Conservation (phyloP, 2,329 filamentous ascomycete species). For the Aulographum hederae region DNA sequence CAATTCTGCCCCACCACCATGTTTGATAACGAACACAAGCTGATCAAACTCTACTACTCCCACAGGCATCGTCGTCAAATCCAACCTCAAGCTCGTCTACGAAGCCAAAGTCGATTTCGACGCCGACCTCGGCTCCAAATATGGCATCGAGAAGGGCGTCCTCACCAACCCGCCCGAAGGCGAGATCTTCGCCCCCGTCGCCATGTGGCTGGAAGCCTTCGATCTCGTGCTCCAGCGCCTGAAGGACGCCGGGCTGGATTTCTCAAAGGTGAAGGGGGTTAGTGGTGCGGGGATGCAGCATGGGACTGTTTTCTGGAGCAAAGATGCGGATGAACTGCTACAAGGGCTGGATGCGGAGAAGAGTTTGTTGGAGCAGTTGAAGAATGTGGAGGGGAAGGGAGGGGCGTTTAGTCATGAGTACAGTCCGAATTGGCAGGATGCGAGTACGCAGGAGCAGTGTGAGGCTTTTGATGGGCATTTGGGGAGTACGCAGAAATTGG, state of each 20-base stretch:
- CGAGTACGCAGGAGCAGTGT: conserved; percentile 82
- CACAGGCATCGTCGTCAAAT: conserved; percentile 64
- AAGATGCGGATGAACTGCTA: conserved; percentile 47
- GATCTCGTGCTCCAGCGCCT: conserved; percentile 68
- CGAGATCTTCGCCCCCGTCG: conserved; percentile 84
- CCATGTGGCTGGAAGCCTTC: conserved; percentile 85
- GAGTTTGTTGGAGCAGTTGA: conserved; percentile 54
- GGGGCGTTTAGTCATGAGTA: conserved; percentile 65
- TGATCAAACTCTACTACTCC: neutral
- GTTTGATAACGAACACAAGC: neutral
- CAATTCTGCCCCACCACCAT: too few species aligned
- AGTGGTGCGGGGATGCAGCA: conserved; percentile 94
- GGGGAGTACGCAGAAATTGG: conserved; percentile 48
- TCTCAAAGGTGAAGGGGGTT: conserved; percentile 59
- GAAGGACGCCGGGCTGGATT: conserved; percentile 49
- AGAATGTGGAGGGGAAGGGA: conserved; percentile 16
- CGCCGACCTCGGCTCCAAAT: conserved; percentile 52
- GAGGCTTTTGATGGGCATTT: conserved; percentile 66
- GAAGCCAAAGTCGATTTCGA: conserved; percentile 94
- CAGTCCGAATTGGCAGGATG: conserved; percentile 96
- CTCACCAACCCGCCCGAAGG: conserved; percentile 62
- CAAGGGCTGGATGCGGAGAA: conserved; percentile 38
- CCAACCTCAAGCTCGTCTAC: conserved; percentile 60
- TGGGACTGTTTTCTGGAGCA: conserved; percentile 86
- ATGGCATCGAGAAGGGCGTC: conserved; percentile 72